These are phyloP conservation scores for Boehmeria nivea DNA, from an alignment of 306 rosid genomes.

Conservation along the genomic window DNA sequence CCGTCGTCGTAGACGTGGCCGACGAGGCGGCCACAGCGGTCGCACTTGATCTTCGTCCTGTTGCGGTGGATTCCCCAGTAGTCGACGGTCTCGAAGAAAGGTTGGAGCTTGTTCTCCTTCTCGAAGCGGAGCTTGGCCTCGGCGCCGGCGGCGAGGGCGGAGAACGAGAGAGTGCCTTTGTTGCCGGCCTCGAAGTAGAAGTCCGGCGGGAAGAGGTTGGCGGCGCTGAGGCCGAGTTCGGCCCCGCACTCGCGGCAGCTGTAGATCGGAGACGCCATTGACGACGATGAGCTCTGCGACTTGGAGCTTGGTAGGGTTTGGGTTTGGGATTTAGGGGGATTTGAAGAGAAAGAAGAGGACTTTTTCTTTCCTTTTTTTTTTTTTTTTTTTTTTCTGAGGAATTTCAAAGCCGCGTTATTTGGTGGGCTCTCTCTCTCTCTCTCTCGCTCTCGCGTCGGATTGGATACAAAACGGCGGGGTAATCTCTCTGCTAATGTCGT, in stretches of 20 bases:
- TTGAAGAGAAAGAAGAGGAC: no score
- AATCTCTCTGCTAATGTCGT: no score
- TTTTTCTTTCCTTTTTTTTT: no score
- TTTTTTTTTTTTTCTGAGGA: no score
- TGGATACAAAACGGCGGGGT: no score
- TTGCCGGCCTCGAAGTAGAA: slow-evolving; percentile 87
- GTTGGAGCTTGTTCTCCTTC: slow-evolving; percentile 73
- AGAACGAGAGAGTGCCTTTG: slow-evolving; percentile 70
- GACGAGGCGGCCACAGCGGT: slow-evolving; percentile 37
- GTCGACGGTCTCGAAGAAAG: slow-evolving; percentile 71
- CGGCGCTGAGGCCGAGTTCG: slow-evolving; percentile 51
- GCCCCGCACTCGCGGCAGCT: slow-evolving; percentile 58
- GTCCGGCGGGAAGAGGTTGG: slow-evolving; percentile 48
- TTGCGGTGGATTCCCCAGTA: slow-evolving; percentile 93
- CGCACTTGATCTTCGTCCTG: slow-evolving; percentile 78
- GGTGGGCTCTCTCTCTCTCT: no score
- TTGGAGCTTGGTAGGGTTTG: no score
- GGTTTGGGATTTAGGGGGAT: no score
- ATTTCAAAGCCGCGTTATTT: no score
- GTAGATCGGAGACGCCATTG: slow-evolving; percentile 58
- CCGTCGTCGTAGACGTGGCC: slow-evolving; percentile 87
- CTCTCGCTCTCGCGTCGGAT: no score
- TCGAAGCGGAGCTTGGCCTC: slow-evolving; percentile 69
- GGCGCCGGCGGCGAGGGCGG: slow-evolving; percentile 46
- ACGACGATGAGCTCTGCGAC: no score